Evolutionary conservation across 1,284 basidiomycete genomes (phyloP).

Genomic region (Hypsizygus ulmarius): DNA sequence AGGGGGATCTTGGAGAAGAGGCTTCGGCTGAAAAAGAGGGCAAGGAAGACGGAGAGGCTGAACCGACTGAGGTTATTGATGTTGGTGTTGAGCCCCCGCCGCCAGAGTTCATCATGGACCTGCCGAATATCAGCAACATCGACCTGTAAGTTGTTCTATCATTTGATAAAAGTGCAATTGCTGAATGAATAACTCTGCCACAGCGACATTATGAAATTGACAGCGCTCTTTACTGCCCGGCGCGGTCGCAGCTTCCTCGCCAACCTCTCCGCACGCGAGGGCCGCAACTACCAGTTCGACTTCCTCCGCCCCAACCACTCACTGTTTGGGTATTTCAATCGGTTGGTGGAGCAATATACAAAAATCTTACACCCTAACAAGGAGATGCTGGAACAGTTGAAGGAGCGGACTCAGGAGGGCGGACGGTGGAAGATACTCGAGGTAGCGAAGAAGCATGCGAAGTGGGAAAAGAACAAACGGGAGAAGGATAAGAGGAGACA

Average conservation of each 20-base stretch:
- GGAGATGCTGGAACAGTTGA: slow-evolving; percentile 70
- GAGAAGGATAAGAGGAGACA: slow-evolving; percentile 85
- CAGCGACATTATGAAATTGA: slow-evolving; percentile 90
- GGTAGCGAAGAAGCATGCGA: slow-evolving; percentile 74
- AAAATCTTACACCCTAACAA: slow-evolving; percentile 86
- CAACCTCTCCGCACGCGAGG: slow-evolving; percentile 84
- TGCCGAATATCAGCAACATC: slow-evolving; percentile 87
- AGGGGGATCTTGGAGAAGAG: slow-evolving; percentile 74
- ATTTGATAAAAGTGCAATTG: slow-evolving; percentile 6
- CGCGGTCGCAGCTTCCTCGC: slow-evolving; percentile 87
- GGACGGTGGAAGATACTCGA: slow-evolving; percentile 79
- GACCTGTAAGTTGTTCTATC: slow-evolving; percentile 70
- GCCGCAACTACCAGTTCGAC: slow-evolving; percentile 96
- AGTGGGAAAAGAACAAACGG: slow-evolving; percentile 84
- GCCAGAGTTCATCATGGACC: slow-evolving; percentile 83
- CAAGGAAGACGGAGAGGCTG: slow-evolving; percentile 37
- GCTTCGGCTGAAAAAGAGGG: slow-evolving; percentile 44
- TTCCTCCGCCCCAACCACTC: slow-evolving; percentile 96
- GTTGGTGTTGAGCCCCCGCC: slow-evolving; percentile 79
- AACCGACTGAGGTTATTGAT: slow-evolving; percentile 40
- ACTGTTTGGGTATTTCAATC: slow-evolving; percentile 95
- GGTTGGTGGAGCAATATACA: slow-evolving; percentile 94
- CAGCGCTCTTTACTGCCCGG: slow-evolving; percentile 93
- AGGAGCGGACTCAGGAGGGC: slow-evolving; percentile 56
- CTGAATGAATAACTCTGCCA: slow-evolving; percentile 5